Evolutionary conservation across 2,329 filamentous ascomycete genomes (phyloP).

Genomic region (Dothistroma septosporum): DNA sequence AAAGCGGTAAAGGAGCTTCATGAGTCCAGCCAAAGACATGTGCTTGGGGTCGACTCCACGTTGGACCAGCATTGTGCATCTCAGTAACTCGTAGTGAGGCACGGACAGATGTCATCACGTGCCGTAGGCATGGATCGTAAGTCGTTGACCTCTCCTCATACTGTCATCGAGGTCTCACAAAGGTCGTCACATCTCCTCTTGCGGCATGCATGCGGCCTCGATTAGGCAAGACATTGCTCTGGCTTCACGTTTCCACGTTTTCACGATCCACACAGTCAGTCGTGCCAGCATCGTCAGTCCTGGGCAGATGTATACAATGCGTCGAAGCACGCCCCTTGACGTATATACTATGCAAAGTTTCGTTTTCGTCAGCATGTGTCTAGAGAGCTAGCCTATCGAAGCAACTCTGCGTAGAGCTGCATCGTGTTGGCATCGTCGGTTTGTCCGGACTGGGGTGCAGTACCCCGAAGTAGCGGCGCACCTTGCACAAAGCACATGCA

Average conservation of each 20-base stretch:
- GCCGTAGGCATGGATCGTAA: not conserved
- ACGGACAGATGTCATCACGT: not conserved
- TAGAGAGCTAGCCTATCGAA: not conserved
- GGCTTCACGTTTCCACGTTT: no score
- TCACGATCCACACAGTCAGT: no score
- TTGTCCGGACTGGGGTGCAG: not conserved
- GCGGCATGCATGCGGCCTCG: no score
- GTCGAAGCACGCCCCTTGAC: no score
- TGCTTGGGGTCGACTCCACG: not conserved
- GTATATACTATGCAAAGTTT: not conserved
- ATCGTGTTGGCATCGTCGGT: not conserved
- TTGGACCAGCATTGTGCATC: no score
- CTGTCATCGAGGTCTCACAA: no score
- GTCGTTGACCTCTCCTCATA: no score
- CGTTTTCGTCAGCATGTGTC: not conserved
- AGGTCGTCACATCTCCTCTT: no score
- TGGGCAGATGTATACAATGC: no score
- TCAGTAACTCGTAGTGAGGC: not conserved
- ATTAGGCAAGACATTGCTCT: no score
- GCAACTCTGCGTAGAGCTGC: not conserved
- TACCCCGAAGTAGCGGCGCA: not conserved
- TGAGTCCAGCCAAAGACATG: not conserved
- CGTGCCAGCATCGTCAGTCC: no score
- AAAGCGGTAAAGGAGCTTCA: not conserved
- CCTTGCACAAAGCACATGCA: not conserved